Base-by-base conservation (phyloP, 306 rosid species). In the Acacia confusa region DNA sequence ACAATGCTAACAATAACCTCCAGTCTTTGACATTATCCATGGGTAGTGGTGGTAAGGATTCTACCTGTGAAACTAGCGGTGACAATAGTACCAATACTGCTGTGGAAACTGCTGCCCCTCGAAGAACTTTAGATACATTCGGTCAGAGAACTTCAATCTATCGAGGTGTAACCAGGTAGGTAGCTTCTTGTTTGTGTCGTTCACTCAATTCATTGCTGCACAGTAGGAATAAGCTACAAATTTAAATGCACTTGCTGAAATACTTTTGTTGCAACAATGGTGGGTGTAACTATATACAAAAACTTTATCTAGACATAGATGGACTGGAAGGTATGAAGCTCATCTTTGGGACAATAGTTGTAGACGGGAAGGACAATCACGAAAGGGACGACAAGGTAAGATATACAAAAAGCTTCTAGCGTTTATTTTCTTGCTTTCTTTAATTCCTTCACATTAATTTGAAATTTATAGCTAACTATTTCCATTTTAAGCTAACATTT, bases 321-420 rank as follows among this genome's bases (percentile, higher is more conserved):
- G 99, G 99, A 96, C 99, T 1, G 99, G 98, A 45, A 90, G 99
- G 74, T 96, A 96, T 83, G 99, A 96, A 78, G 99, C 99, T 83
- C 99, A 96, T 76, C 93, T 96, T 64, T 96, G 99, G 98, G 99
- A 96, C 78, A 96, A 96, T 74, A 96, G 98, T 67, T 96, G 99
- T 74, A 88, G 99, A 88, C 93, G 99, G 88, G 99, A 96, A 87
- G 99, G 99, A 4, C 99, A 96, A 87, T 96, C 99, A 36, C 92
- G 99, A 75, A 96, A 96, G 86, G 99, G 99, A 60, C 93, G 99
- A 72, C 99, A 96, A 93, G 99, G 99, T 96, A 78, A 65, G 43
- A 8, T 47, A 77, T 52, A 15, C 22, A 32, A 64, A 14, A 24
- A 40, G 9, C 52, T 55, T 57, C 44, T 78, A 50, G 78, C 82